Evolutionary conservation across 2,329 filamentous ascomycete species (phyloP).

Genomic region (Hymenoscyphus occultus): DNA sequence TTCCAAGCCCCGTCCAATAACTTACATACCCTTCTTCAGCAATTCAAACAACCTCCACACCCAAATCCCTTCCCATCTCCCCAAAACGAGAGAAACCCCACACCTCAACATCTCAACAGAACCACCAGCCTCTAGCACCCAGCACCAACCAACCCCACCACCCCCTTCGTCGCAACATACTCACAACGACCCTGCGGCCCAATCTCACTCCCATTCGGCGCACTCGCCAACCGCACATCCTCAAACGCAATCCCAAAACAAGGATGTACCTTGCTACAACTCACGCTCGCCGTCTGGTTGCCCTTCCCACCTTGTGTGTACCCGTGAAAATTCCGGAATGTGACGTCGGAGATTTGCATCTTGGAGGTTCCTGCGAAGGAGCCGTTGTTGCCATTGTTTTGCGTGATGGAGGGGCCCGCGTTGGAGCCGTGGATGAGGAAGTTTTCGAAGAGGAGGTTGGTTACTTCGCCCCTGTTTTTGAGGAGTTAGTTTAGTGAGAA

Average conservation of each 20-base stretch:
- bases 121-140: slow-evolving; percentile 25
- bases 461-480: slow-evolving; percentile 42
- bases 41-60: no score
- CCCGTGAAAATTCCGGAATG: slow-evolving; percentile 51
- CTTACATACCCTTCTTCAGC: no score
- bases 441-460: slow-evolving; percentile 50
- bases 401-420: slow-evolving; percentile 43
- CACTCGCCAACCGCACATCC: slow-evolving; percentile 37
- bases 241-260: slow-evolving; percentile 50
- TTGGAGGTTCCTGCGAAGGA: slow-evolving; percentile 46
- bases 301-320: slow-evolving; percentile 38
- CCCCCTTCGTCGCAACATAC: slow-evolving; percentile 31
- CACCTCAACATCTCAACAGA: no score
- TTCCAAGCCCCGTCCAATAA: no score
- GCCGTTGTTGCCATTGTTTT: slow-evolving; percentile 50
- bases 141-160: slow-evolving; percentile 35
- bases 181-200: slow-evolving; percentile 34
- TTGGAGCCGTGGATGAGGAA: slow-evolving; percentile 48
- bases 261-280: slow-evolving; percentile 47
- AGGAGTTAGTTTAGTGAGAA: neutral
- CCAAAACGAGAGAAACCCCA: no score
- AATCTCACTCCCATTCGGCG: slow-evolving; percentile 18
- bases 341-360: slow-evolving; percentile 49
- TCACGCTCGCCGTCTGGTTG: slow-evolving; percentile 42
- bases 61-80: no score